Percentiles rank a stretch among this genome's conserved stretches.
These are phyloP conservation scores for Pleurotus ostreatus DNA, from an alignment of 768 basidiomycete genomes.

Conservation along the genomic window DNA sequence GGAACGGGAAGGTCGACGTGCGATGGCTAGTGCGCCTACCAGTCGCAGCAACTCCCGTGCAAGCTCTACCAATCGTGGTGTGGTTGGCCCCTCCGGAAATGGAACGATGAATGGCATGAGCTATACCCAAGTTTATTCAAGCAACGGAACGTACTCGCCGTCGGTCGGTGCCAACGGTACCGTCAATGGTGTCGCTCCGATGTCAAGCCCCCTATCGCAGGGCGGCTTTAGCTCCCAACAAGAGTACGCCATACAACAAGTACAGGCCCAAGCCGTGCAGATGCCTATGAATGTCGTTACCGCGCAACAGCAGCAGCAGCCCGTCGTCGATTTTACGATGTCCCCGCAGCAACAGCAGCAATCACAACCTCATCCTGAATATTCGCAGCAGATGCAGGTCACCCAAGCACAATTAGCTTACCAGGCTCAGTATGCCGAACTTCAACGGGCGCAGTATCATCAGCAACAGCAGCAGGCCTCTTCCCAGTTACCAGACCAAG, in stretches of 20 bases:
- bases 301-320: constrained; percentile 9
- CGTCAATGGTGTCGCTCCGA: background rate
- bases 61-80: constrained; percentile 10
- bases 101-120: constrained; percentile 1
- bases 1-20: constrained; percentile 11
- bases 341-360: constrained; percentile 3
- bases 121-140: background rate
- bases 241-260: constrained; percentile 13
- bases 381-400: constrained; percentile 29
- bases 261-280: constrained; percentile 27
- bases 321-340: background rate
- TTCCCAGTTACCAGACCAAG: background rate
- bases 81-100: background rate
- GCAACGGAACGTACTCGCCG: background rate
- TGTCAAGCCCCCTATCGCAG: constrained; percentile 3
- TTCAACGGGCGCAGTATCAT: constrained; percentile 17
- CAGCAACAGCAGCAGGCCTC: constrained; percentile 15
- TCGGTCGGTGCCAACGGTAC: background rate
- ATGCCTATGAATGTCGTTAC: constrained; percentile 26
- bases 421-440: constrained; percentile 21
- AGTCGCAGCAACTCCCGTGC: constrained; percentile 8
- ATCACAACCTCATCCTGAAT: constrained; percentile 9
- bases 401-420: constrained; percentile 17
- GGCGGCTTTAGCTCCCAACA: constrained; percentile 5
- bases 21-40: constrained; percentile 8